Conservation (phyloP, 2,329 filamentous ascomycete genomes). For the Fusarium ramigenum region DNA sequence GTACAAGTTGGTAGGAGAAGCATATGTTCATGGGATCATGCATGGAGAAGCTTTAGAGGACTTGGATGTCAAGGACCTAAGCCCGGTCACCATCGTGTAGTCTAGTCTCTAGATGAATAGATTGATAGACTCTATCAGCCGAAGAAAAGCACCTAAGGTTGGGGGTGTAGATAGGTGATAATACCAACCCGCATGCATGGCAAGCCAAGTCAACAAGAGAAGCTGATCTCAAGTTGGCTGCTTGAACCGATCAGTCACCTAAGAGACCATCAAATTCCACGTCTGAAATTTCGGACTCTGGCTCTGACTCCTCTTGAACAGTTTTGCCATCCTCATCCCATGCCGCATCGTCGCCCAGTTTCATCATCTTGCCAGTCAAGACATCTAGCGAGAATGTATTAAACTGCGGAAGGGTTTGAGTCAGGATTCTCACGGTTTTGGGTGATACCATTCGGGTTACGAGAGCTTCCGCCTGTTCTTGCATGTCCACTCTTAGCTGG, state of each 20-base stretch:
- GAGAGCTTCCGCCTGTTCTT: no score
- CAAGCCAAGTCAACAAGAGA: not conserved
- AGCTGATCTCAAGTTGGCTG: no score
- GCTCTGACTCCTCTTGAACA: no score
- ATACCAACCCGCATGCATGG: rapidly evolving
- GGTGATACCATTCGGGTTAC: no score
- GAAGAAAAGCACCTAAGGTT: rapidly evolving
- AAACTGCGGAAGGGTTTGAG: rapidly evolving
- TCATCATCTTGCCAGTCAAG: not conserved
- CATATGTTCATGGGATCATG: not conserved
- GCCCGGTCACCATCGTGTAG: not conserved
- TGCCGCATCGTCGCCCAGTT: not conserved
- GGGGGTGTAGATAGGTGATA: no score
- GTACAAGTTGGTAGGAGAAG: not conserved
- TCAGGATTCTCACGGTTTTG: not conserved
- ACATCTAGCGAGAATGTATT: not conserved
- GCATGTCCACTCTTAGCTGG: no score
- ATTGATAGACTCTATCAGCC: not conserved
- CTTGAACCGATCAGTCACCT: no score
- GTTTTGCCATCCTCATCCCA: not conserved
- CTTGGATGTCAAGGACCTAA: rapidly evolving
- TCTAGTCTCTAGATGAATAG: not conserved
- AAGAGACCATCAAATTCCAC: no score
- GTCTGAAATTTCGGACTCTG: no score
- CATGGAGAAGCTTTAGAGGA: not conserved